Evolutionary conservation across 1,139 yeast species (phyloP).

Genomic region (Zygosaccharomyces pseudobailii): DNA sequence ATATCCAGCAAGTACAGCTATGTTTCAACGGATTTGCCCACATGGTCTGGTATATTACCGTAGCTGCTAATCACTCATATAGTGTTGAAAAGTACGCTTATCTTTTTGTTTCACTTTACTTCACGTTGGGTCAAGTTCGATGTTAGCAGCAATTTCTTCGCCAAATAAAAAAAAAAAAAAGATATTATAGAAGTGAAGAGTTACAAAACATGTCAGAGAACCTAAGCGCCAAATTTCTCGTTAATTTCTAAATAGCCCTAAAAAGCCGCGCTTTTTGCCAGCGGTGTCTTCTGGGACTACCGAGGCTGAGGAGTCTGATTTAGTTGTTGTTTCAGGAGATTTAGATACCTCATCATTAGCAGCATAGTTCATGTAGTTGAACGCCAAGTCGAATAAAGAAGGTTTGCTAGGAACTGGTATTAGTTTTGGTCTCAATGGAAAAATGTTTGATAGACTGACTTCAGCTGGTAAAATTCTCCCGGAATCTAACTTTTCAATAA

Average conservation of each 20-base stretch:
- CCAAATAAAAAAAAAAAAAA: neutral
- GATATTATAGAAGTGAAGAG: neutral
- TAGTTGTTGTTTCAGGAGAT: neutral
- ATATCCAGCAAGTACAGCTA: conserved; percentile 21
- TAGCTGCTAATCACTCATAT: neutral
- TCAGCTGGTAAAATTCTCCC: conserved; percentile 36
- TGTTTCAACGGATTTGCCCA: conserved; percentile 3
- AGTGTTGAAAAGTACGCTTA: neutral
- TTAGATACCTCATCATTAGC: conserved; percentile 18
- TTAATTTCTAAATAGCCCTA: conserved; percentile 45
- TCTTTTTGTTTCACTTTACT: neutral
- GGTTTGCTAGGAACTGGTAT: conserved; percentile 74
- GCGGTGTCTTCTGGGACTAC: conserved; percentile 11
- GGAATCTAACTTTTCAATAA: conserved; percentile 49
- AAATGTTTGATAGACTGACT: conserved; percentile 41
- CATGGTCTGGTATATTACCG: neutral
- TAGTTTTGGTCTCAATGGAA: conserved; percentile 44
- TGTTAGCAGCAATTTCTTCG: neutral
- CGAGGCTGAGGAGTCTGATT: neutral
- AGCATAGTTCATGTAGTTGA: conserved; percentile 61
- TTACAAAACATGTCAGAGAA: neutral
- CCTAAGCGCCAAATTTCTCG: neutral
- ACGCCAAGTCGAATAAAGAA: conserved; percentile 84
- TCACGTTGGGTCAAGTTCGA: neutral
- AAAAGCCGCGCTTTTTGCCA: conserved; percentile 42